Base-by-base conservation (phyloP, 164 flowering plant species). In the Nelumbo lutea region DNA sequence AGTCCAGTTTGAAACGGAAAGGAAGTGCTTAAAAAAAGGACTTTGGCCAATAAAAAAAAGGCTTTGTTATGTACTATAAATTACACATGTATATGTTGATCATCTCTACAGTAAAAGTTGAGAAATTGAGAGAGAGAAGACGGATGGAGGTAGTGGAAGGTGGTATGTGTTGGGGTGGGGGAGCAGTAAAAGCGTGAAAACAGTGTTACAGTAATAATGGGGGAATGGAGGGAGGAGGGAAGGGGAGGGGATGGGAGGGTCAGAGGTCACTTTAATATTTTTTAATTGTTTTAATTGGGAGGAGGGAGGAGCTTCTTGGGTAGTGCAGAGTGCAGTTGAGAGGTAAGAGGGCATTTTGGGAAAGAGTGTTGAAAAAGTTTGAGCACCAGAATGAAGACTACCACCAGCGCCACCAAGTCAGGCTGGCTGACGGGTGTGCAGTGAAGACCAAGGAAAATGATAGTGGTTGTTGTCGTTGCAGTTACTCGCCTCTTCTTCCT, bases 381-480 rank as follows among this genome's bases (percentile, higher is more conserved):
- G 42, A 73, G 60, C 73, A 63, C 2, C 55, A 68, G 27, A 44
- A 27, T 27, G 27, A 47, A 6, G 72, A 57, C 65, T 60, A 9
- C 62, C 38, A 55, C 13, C 14, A 44, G 43, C 68, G 52, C 67
- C 68, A 59, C 59, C 68, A 63, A 53, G 55, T 38, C 50, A 51
- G 64, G 41, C 69, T 76, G 74, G 74, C 62, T 68, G 62, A 52
- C 2, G 67, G 68, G 65, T 72, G 74, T 81, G 85, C 75, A 82
- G 89, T 87, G 84, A 79, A 79, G 77, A 46, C 61, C 45, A 87
- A 85, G 89, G 88, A 85, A 83, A 81, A 77, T 79, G 84, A 80
- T 78, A 81, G 86, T 77, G 85, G 83, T 83, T 75, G 85, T 80
- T 82, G 86, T 84, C 77, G 42, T 65, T 68, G 77, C 73, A 47